Evolutionary conservation across 345 rosid genomes (phyloP).

Genomic region (Ricinus communis): DNA sequence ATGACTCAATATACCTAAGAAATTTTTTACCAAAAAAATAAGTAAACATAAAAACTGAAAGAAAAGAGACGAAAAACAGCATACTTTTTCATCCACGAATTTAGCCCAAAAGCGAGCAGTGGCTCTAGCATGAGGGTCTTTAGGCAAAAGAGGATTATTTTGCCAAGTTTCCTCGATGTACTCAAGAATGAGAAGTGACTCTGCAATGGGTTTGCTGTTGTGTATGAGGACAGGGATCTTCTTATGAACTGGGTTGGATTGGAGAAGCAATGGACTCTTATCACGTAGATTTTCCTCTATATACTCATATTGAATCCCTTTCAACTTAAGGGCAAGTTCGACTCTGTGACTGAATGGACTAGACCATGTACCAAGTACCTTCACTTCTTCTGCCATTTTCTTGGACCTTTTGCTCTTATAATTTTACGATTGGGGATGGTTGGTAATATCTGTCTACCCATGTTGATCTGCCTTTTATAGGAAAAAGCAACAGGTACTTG

Average conservation of each 20-base stretch:
- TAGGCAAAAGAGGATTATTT: not conserved
- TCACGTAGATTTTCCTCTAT: not conserved
- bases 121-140: slow-evolving; percentile 5
- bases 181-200: slow-evolving; percentile 5
- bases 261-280: slow-evolving; percentile 9
- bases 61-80: no score
- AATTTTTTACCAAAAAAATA: no score
- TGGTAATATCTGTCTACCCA: no score
- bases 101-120: slow-evolving; percentile 13
- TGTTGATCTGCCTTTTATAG: no score
- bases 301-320: not conserved
- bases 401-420: no score
- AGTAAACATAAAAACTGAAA: no score
- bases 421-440: no score
- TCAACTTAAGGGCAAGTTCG: not conserved
- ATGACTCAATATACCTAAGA: no score
- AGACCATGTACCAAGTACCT: not conserved
- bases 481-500: no score
- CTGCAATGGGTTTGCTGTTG: not conserved
- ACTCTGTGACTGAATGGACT: not conserved
- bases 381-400: not conserved
- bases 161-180: slow-evolving; percentile 8
- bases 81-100: slow-evolving; percentile 8
- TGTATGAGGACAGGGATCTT: slow-evolving; percentile 1
- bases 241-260: slow-evolving; percentile 7